Evolutionary conservation across 2,329 filamentous ascomycete genomes (phyloP), one percentile per base, ranked within the genome.

Genomic region (Hysterium pulicare): DNA sequence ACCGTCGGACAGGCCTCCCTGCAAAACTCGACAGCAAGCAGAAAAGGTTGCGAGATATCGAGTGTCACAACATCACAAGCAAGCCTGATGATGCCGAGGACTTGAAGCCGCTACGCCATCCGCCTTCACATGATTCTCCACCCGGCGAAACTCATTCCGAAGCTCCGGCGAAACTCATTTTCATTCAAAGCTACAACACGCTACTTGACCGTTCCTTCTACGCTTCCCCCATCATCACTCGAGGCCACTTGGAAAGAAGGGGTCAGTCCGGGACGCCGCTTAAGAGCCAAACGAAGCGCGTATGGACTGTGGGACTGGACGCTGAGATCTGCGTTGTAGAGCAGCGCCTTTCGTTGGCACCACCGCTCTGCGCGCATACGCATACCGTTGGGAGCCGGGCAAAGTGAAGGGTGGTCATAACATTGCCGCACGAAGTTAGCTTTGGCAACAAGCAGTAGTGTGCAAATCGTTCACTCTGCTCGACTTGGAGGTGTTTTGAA

Each of bases 261-360:
- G n/a, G n/a, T n/a, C n/a, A n/a, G n/a, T n/a, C n/a, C n/a, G n/a
- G n/a, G n/a, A 39, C 17, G 22, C n/a, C 37, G 23, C 22, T 39
- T 30, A 8, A 7, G 23, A 15, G 10, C 13, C 43, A 38, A 47
- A 40, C 36, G 40, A 34, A 49, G 51, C 49, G 59, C 49, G 53
- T 47, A 61, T 64, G 59, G 56, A 54, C 51, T 48, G 45, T 47
- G 48, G 45, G 48, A 49, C 40, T 43, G 38, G 42, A 46, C 31
- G 38, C 38, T 49, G 46, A 56, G 47, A 50, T 50, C n/a, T n/a
- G 54, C 48, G 52, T 56, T 51, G 58, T 49, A 53, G 53, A 40
- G 37, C 11, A 31, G 53, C 56, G 59, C 53, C 53, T 55, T 54
- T 54, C 38, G 23, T 46, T 51, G 43, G 49, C 55, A 30, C 19